phyloP scores from a whole-genome alignment of 108 stramenopile species.

The Bacterosira constricta region DNA sequence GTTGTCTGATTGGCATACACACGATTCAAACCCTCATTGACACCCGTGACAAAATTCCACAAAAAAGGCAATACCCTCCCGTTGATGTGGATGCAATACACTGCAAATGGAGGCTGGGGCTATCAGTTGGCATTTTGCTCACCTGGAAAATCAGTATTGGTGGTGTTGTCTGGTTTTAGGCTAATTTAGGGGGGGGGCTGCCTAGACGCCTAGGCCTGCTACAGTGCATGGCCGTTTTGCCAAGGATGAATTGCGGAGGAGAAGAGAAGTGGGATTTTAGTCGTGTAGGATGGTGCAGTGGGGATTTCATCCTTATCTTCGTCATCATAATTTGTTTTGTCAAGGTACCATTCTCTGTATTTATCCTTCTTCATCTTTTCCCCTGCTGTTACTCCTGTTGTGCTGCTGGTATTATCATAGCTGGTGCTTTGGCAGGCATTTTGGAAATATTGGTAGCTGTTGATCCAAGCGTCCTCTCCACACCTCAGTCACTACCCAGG shows the following conservation, averaged over 20 bases:
- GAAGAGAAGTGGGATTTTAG: no score
- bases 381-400: slow-evolving; percentile 2
- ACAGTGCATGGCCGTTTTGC: no score
- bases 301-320: no score
- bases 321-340: no score
- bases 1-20: not conserved
- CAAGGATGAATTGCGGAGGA: no score
- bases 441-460: not conserved
- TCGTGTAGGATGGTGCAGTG: no score
- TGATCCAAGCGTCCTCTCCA: not conserved
- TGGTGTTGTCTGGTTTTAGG: slow-evolving; percentile 1
- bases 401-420: not conserved
- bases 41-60: slow-evolving; percentile 78
- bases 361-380: slow-evolving; percentile 27
- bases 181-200: no score
- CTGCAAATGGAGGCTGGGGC: slow-evolving; percentile 53
- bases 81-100: slow-evolving; percentile 67
- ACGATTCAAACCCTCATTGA: slow-evolving; percentile 15
- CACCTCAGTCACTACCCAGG: not conserved
- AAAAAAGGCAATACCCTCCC: slow-evolving; percentile 69
- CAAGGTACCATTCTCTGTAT: not conserved
- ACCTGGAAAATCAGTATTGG: slow-evolving; percentile 41
- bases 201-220: not conserved
- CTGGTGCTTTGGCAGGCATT: no score
- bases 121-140: slow-evolving; percentile 40